Conservation (phyloP, 1,284 basidiomycete genomes). For the Heterobasidion annosum region DNA sequence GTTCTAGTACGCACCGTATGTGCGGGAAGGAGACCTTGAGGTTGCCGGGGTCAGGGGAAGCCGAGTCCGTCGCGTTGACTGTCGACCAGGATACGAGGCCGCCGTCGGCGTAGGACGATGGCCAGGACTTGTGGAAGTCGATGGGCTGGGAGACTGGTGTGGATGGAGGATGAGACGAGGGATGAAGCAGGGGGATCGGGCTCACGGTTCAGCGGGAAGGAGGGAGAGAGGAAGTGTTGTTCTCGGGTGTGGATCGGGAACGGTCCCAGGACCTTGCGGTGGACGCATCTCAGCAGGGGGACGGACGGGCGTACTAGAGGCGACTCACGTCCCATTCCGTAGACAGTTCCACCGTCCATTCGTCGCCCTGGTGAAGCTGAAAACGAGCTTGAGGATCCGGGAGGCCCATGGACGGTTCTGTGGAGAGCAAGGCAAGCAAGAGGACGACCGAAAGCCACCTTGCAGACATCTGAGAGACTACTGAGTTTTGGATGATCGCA, state of each 20-base stretch:
- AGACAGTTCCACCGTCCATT: not conserved
- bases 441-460: too few species aligned
- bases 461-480: too few species aligned
- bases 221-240: constrained; percentile 68
- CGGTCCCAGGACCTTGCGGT: constrained; percentile 54
- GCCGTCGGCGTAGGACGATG: constrained; percentile 58
- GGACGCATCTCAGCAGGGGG: not conserved
- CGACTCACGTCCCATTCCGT: constrained; percentile 23
- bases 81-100: constrained; percentile 51
- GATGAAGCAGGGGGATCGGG: not conserved
- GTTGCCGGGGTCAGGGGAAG: constrained; percentile 24
- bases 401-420: not conserved
- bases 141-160: constrained; percentile 33
- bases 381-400: not conserved
- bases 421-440: too few species aligned
- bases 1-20: constrained; percentile 32
- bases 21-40: constrained; percentile 53
- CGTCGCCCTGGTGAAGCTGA: not conserved
- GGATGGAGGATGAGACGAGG: not conserved
- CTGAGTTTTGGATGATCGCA: too few species aligned
- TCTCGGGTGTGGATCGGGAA: constrained; percentile 78
- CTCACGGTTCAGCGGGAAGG: constrained; percentile 60
- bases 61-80: constrained; percentile 20
- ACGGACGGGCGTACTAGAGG: not conserved
- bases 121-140: constrained; percentile 37